These are phyloP conservation scores for Trametes polyzona DNA, from an alignment of 1,284 basidiomycete species.

Conservation along the genomic window DNA sequence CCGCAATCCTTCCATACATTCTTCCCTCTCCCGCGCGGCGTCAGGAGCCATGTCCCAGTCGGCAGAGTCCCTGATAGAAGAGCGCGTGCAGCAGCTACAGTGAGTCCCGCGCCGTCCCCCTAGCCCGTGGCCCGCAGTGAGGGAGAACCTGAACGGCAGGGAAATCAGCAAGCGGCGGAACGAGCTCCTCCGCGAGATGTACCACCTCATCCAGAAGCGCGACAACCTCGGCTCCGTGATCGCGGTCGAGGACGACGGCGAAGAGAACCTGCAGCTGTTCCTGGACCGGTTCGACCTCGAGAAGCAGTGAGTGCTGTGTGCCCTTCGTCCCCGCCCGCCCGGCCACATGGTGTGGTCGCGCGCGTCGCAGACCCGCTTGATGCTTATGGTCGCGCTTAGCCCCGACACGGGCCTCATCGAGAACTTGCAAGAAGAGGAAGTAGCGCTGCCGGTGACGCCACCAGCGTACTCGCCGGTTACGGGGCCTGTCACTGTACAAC, in stretches of 20 bases:
- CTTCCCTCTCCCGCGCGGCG: slow-evolving; percentile 5
- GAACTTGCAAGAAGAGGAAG: slow-evolving; percentile 30
- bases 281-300: slow-evolving; percentile 56
- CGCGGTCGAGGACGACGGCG: slow-evolving; percentile 43
- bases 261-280: slow-evolving; percentile 51
- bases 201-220: slow-evolving; percentile 58
- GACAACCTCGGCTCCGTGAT: slow-evolving; percentile 46
- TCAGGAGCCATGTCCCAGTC: slow-evolving; percentile 21
- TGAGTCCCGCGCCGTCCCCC: slow-evolving; percentile 29
- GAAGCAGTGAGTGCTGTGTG: slow-evolving; percentile 47
- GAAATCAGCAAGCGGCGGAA: slow-evolving; percentile 63
- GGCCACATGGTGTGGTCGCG: slow-evolving; percentile 4
- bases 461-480: slow-evolving; percentile 24
- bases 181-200: slow-evolving; percentile 71
- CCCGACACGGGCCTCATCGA: slow-evolving; percentile 43
- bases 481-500: not conserved
- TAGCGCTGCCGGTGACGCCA: slow-evolving; percentile 28
- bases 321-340: slow-evolving; percentile 7
- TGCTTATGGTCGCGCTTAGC: slow-evolving; percentile 31
- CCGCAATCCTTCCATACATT: slow-evolving; percentile 19
- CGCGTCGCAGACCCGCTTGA: not conserved
- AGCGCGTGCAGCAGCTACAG: slow-evolving; percentile 45
- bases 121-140: not conserved
- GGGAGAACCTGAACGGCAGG: slow-evolving; percentile 39
- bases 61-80: slow-evolving; percentile 38